phyloP scores from a whole-genome alignment of 1,139 yeast species.

The Blastobotrys ciferrii region DNA sequence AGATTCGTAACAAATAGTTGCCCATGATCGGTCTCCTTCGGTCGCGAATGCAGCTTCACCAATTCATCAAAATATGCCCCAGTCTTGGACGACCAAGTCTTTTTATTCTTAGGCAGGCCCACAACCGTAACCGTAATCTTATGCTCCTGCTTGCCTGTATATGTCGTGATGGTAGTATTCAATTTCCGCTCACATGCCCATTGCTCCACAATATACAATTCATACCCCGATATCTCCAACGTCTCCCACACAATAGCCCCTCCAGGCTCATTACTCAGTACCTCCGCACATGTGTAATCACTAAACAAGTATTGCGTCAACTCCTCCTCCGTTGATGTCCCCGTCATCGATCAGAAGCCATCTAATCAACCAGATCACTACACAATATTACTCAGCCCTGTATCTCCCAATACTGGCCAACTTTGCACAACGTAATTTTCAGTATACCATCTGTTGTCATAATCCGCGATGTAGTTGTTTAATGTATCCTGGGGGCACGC shows the following conservation, averaged over 20 bases:
- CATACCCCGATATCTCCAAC: constrained; percentile 56
- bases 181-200: constrained; percentile 78
- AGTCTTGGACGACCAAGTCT: constrained; percentile 57
- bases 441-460: too few relatives aligned
- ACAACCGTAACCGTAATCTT: constrained; percentile 60
- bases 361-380: not conserved
- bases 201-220: constrained; percentile 87
- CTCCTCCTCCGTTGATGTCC: not conserved
- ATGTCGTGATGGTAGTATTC: constrained; percentile 70
- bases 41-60: constrained; percentile 55
- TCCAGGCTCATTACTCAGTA: constrained; percentile 8
- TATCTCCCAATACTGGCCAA: too few relatives aligned
- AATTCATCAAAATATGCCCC: constrained; percentile 64
- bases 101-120: constrained; percentile 53
- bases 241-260: constrained; percentile 18
- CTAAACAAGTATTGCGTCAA: constrained; percentile 4
- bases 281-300: constrained; percentile 5
- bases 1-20: constrained; percentile 76
- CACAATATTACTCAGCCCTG: too few relatives aligned
- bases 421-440: too few relatives aligned
- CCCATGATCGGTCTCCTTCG: constrained; percentile 53
- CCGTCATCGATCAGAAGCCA: not conserved
- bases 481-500: too few relatives aligned
- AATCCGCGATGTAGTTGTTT: too few relatives aligned
- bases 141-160: constrained; percentile 75